Evolutionary conservation across 805 yeast genomes (phyloP).

Genomic region (Cyberlindnera meyerae): DNA sequence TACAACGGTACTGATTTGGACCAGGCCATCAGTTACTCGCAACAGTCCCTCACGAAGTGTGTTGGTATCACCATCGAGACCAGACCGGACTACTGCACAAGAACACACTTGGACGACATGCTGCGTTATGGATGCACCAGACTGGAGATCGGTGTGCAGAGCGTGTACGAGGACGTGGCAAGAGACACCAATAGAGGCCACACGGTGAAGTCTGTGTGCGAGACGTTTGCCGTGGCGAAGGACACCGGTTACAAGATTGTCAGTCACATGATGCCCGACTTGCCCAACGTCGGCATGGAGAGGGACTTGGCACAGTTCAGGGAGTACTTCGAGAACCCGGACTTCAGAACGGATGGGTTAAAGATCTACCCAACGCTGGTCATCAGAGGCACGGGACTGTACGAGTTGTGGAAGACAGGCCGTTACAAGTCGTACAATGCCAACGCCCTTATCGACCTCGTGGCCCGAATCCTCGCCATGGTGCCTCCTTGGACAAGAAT

Average conservation of each 20-base stretch:
- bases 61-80: conserved; percentile 98
- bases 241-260: conserved; percentile 98
- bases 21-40: conserved; percentile 87
- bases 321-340: conserved; percentile 96
- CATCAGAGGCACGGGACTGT: conserved; percentile 94
- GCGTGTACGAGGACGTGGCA: conserved; percentile 97
- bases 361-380: conserved; percentile 95
- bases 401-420: conserved; percentile 97
- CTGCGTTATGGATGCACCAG: conserved; percentile 94
- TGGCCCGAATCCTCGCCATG: conserved; percentile 90
- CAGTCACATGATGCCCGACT: conserved; percentile 99
- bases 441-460: conserved; percentile 87
- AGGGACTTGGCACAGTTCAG: conserved; percentile 93
- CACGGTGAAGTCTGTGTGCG: conserved; percentile 93
- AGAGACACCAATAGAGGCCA: conserved; percentile 98
- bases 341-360: conserved; percentile 93
- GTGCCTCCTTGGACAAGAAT: conserved; percentile 99
- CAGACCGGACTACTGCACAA: conserved; percentile 97
- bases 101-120: conserved; percentile 93
- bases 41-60: conserved; percentile 92
- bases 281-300: conserved; percentile 98
- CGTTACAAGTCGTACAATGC: conserved; percentile 92
- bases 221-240: conserved; percentile 92
- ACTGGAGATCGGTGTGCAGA: conserved; percentile 94
- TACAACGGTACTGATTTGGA: conserved; percentile 81